phyloP scores from a whole-genome alignment of 805 yeast species.

The Hanseniaspora lachancei region DNA sequence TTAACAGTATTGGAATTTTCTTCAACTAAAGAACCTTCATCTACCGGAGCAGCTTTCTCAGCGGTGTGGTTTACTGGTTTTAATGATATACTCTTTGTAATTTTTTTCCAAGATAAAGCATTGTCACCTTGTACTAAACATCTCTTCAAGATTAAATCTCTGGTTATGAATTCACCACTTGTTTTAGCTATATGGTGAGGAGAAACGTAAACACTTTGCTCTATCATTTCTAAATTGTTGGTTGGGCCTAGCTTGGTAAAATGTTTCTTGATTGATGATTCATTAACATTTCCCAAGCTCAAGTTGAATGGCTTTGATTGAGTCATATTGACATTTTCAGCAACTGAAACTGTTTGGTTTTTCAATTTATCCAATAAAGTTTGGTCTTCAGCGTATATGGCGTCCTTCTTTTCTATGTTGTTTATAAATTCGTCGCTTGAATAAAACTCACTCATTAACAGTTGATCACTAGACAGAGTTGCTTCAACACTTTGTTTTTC shows the following conservation, averaged over 20 bases:
- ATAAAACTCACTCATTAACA: conserved; percentile 35
- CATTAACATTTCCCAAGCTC: neutral
- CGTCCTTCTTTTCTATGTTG: conserved; percentile 45
- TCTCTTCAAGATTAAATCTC: neutral
- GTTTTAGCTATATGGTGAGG: neutral
- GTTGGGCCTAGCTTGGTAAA: neutral
- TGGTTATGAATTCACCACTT: neutral
- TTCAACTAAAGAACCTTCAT: neutral
- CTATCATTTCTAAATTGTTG: neutral
- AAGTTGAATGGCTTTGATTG: neutral
- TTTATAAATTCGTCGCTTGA: conserved; percentile 46
- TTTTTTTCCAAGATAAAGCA: neutral
- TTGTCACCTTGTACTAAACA: neutral
- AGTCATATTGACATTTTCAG: conserved; percentile 31
- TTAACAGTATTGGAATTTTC: too few relatives aligned
- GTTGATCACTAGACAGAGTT: conserved; percentile 64
- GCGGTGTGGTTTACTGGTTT: neutral
- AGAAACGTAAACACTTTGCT: neutral
- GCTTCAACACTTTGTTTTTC: conserved; percentile 49
- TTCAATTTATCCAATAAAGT: conserved; percentile 42
- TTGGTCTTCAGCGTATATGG: neutral
- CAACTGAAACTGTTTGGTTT: neutral
- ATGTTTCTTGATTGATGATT: neutral
- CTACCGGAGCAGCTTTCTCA: neutral
- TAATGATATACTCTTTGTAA: neutral